Percentiles rank a stretch among this genome's conserved stretches.
Conservation (phyloP, 768 basidiomycete species). For the Melanogaster broomeanus region DNA sequence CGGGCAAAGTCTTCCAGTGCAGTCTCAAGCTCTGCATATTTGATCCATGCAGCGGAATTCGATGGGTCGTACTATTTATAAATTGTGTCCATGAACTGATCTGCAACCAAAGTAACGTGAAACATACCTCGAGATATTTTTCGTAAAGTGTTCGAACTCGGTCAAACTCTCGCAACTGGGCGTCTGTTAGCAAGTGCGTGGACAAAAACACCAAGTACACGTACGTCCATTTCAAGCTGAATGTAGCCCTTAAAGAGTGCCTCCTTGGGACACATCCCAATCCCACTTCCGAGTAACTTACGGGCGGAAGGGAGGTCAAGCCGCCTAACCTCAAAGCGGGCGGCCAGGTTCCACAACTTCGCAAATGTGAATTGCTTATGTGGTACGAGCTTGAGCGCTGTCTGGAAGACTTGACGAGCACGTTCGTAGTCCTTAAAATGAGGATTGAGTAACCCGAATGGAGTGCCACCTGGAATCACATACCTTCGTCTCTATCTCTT, state of each 20-base stretch:
- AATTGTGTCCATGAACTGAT: background rate
- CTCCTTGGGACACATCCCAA: slow-evolving; percentile 97
- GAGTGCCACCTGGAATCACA: background rate
- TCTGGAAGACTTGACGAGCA: slow-evolving; percentile 89
- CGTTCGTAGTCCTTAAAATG: slow-evolving; percentile 72
- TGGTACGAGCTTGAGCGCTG: slow-evolving; percentile 84
- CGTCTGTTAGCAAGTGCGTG: slow-evolving; percentile 7
- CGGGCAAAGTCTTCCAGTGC: slow-evolving; percentile 86
- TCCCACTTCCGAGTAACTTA: slow-evolving; percentile 84
- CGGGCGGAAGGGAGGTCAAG: slow-evolving; percentile 82
- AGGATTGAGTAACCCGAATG: background rate
- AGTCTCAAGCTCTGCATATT: slow-evolving; percentile 89
- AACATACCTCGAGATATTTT: slow-evolving; percentile 85
- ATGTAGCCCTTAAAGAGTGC: slow-evolving; percentile 96
- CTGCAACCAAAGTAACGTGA: background rate
- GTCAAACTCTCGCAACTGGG: slow-evolving; percentile 90
- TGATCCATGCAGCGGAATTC: slow-evolving; percentile 94
- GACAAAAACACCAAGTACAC: slow-evolving; percentile 17
- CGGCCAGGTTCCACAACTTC: slow-evolving; percentile 92
- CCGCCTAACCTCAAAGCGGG: slow-evolving; percentile 87
- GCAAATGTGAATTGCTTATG: slow-evolving; percentile 98
- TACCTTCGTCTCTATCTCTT: slow-evolving; percentile 94
- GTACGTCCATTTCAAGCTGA: slow-evolving; percentile 86
- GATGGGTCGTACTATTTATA: slow-evolving; percentile 73
- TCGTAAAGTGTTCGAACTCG: slow-evolving; percentile 89